Percentiles rank a stretch among this genome's conserved stretches.
These are phyloP conservation scores for Echium plantagineum DNA, from an alignment of 257 asterid genomes.

Conservation along the genomic window DNA sequence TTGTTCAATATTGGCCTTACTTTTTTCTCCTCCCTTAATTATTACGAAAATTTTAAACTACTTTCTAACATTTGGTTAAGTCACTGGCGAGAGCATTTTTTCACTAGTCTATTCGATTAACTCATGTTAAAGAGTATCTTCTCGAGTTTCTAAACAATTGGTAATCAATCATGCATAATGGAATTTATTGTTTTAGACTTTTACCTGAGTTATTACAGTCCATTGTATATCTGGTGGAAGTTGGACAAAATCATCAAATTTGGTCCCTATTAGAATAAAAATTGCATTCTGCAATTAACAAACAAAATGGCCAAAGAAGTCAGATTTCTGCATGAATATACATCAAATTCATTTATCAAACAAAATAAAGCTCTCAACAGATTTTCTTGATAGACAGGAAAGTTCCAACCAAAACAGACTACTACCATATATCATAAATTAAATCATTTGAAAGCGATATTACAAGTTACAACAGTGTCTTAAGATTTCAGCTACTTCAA, in stretches of 20 bases:
- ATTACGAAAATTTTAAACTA: too few relatives aligned
- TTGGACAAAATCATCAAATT: conserved; percentile 70
- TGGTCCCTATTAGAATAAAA: conserved; percentile 71
- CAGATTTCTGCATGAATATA: too few relatives aligned
- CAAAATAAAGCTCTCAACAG: not conserved
- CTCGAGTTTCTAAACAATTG: too few relatives aligned
- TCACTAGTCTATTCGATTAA: too few relatives aligned
- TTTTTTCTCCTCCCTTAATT: too few relatives aligned
- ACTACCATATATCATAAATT: conserved; percentile 4
- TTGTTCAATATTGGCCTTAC: too few relatives aligned
- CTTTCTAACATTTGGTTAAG: too few relatives aligned
- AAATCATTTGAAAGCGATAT: conserved; percentile 11
- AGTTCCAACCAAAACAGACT: conserved; percentile 14
- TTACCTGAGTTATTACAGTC: conserved; percentile 64
- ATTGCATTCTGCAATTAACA: conserved; percentile 53
- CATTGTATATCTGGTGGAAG: conserved; percentile 73
- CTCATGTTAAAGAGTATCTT: too few relatives aligned
- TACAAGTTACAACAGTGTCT: conserved; percentile 9
- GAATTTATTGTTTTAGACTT: not conserved
- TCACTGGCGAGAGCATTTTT: too few relatives aligned
- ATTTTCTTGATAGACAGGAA: not conserved
- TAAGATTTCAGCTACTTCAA: conserved; percentile 9
- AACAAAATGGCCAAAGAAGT: not conserved
- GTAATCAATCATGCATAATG: too few relatives aligned
- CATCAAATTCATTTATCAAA: too few relatives aligned